These are phyloP conservation scores for Pichia sp. DNA, from an alignment of 1,139 yeast species.

Conservation along the genomic window DNA sequence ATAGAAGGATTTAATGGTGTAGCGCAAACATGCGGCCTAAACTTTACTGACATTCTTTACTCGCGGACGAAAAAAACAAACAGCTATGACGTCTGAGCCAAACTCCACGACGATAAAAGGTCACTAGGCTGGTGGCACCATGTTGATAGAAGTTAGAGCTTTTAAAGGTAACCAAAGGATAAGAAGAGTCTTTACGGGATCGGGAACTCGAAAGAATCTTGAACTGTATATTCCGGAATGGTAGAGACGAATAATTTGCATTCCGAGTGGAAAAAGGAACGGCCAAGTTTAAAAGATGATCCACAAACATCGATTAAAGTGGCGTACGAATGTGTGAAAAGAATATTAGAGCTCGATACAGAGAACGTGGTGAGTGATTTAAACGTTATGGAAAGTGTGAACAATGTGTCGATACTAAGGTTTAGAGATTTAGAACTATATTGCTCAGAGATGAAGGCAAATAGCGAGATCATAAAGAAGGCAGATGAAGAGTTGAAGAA, in stretches of 20 bases:
- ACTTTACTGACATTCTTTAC: too few species aligned
- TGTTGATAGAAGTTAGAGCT: too few species aligned
- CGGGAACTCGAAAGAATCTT: too few species aligned
- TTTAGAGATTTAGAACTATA: constrained; percentile 52
- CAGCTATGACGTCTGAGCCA: too few species aligned
- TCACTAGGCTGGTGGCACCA: too few species aligned
- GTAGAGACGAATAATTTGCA: neutral
- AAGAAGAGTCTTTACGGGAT: too few species aligned
- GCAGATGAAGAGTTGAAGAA: neutral
- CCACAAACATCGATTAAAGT: constrained; percentile 28
- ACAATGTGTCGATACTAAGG: constrained; percentile 54
- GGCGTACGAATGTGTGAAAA: constrained; percentile 31
- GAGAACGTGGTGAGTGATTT: constrained; percentile 50
- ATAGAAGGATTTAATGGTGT: too few species aligned
- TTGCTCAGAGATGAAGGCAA: constrained; percentile 38
- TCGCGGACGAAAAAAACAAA: too few species aligned
- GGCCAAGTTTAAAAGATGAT: constrained; percentile 14
- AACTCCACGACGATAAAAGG: too few species aligned
- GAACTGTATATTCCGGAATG: neutral
- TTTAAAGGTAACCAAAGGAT: too few species aligned
- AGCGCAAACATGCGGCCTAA: too few species aligned
- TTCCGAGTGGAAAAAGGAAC: constrained; percentile 3
- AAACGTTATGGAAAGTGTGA: constrained; percentile 49
- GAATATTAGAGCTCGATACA: constrained; percentile 49
- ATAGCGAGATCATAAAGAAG: constrained; percentile 2